Evolutionary conservation across 164 flowering plant genomes (phyloP), one percentile per base, ranked within the genome.

Genomic region (Magnolia kwangsiensis): DNA sequence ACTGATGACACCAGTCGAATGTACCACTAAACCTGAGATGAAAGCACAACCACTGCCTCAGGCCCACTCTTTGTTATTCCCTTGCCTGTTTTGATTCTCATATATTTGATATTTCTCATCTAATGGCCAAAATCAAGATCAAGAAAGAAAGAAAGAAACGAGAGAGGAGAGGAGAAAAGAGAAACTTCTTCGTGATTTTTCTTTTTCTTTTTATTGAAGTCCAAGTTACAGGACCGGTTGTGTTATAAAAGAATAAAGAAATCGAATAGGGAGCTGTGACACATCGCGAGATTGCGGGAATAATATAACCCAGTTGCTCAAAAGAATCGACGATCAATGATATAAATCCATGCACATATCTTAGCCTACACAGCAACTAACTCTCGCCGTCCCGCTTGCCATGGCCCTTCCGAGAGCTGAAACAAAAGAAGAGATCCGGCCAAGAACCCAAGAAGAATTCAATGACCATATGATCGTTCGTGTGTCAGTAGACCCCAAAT

Each of bases 401-500:
- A 11, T 19, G 24, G 16, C 24, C 64, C 63, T 16, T 55, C 10
- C 61, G 16, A 68, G 6, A 29, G 45, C 14, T 27, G 27, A 18
- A 68, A 68, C 8, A 68, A 37, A 63, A 23, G 59, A 64, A 71
- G 72, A 72, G 64, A 16, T n/a, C 73, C 58, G 59, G 69, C 66
- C 50, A 70, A 76, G 69, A 61, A 70, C 37, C 69, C 68, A 29
- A 19, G 51, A 77, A 63, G 64, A 77, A 72, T 77, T 61, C 50
- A 64, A 50, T 63, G 50, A 24, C 49, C 50, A 8, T 19, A 55
- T 16, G 18, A 55, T 55, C 61, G 4, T 51, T 55, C 61, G 18
- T 51, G 63, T 63, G 78, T 16, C 45, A 72, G 49, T 23, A 27
- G 29, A 24, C 79, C 79, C 71, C 75, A 77, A 77, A 63, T 27